Conservation (phyloP, 2,329 filamentous ascomycete genomes). For the Neonectria hederae region DNA sequence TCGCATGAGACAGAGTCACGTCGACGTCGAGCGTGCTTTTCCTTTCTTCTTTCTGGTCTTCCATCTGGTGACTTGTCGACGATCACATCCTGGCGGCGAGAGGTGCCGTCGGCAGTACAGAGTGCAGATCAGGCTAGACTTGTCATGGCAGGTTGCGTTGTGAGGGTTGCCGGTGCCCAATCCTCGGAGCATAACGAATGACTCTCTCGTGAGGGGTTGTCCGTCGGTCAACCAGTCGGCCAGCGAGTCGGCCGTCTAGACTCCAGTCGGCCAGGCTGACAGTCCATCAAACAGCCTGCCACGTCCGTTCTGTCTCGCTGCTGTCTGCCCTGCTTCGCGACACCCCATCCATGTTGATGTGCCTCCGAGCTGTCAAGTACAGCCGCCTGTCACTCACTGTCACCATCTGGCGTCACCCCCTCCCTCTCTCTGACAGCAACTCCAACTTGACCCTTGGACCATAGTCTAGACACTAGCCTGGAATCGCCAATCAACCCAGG, state of each 20-base stretch:
- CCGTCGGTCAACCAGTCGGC: background rate
- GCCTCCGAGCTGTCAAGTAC: background rate
- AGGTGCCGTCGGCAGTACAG: background rate
- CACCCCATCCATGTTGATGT: background rate
- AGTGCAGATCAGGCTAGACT: conserved; percentile 7
- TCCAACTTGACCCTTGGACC: conserved; percentile 1
- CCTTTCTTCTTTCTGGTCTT: background rate
- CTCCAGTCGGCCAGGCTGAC: background rate
- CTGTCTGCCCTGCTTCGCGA: conserved; percentile 1
- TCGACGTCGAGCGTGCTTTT: background rate
- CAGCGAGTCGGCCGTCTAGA: background rate
- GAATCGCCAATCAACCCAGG: background rate
- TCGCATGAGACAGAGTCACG: conserved; percentile 2
- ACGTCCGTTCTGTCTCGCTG: background rate
- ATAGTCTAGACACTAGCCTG: conserved; percentile 1
- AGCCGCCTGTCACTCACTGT: background rate
- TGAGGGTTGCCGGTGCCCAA: background rate
- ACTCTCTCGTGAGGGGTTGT: background rate
- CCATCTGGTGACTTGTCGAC: background rate
- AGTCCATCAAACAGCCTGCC: background rate
- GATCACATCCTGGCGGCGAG: background rate
- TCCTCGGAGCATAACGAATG: background rate
- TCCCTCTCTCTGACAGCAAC: conserved; percentile 8
- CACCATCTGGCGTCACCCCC: background rate
- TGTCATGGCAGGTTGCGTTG: background rate